These are phyloP conservation scores for Fusarium anthophilum DNA, from an alignment of 2,329 filamentous ascomycete species.

Conservation along the genomic window DNA sequence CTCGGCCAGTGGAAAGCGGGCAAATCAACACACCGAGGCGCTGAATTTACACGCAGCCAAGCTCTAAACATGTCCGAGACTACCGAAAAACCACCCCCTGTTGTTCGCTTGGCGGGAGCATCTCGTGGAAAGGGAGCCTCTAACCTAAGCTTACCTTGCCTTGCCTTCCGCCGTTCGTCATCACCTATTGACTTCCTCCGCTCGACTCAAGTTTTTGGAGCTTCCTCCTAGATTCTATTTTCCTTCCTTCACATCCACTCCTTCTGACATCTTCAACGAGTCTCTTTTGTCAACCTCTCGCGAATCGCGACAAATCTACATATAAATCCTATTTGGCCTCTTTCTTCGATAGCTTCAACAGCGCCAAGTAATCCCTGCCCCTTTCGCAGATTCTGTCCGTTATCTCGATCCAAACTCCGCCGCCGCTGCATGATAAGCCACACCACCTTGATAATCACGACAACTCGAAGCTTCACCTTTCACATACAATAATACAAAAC, in stretches of 20 bases:
- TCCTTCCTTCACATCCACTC: slow-evolving; percentile 41
- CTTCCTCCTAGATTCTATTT: slow-evolving; percentile 23
- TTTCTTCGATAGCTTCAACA: slow-evolving; percentile 30
- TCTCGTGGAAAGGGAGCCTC: slow-evolving; percentile 30
- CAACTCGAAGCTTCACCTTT: slow-evolving; percentile 10
- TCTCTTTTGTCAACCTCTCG: background rate
- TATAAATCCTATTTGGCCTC: background rate
- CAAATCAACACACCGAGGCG: slow-evolving; percentile 9
- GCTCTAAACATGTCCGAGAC: slow-evolving; percentile 33
- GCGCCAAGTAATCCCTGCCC: slow-evolving; percentile 37
- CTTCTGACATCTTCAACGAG: slow-evolving; percentile 24
- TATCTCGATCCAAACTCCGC: slow-evolving; percentile 31
- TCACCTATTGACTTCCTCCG: slow-evolving; percentile 24
- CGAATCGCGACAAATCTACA: background rate
- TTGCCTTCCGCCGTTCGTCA: slow-evolving; percentile 24
- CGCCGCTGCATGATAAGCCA: slow-evolving; percentile 37
- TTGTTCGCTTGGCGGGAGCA: slow-evolving; percentile 38
- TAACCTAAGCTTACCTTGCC: slow-evolving; percentile 5
- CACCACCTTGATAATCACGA: slow-evolving; percentile 28
- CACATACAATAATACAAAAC: slow-evolving; percentile 2
- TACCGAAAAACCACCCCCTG: slow-evolving; percentile 38
- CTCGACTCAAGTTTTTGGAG: slow-evolving; percentile 9
- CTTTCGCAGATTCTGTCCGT: slow-evolving; percentile 35
- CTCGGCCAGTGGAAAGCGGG: no score
- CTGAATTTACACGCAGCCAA: slow-evolving; percentile 19